These are phyloP conservation scores for Williopsis jadinii DNA, from an alignment of 1,139 yeast genomes.

Conservation along the genomic window DNA sequence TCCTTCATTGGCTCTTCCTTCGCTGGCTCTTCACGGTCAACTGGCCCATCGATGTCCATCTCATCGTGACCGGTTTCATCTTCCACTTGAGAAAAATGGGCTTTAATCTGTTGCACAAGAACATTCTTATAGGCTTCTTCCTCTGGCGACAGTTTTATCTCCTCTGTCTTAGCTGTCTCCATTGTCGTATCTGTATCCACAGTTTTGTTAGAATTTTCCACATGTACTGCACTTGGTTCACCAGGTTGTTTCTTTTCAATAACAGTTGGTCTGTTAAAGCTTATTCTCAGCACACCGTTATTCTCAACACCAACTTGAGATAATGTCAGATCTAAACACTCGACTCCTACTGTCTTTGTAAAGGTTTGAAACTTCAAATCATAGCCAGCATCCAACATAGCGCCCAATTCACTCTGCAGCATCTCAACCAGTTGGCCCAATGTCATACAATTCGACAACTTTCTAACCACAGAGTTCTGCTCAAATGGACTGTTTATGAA, in stretches of 20 bases:
- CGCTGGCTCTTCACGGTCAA: background rate
- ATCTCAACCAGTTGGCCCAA: constrained; percentile 6
- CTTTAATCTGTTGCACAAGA: constrained; percentile 2
- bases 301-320: constrained; percentile 18
- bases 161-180: background rate
- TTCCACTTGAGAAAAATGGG: constrained; percentile 1
- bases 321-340: constrained; percentile 8
- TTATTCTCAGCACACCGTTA: constrained; percentile 19
- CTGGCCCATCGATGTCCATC: background rate
- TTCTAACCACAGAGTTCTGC: constrained; percentile 13
- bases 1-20: background rate
- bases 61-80: background rate
- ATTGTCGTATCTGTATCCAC: background rate
- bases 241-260: background rate
- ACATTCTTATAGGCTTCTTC: constrained; percentile 2
- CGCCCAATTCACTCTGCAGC: constrained; percentile 13
- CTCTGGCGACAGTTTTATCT: constrained; percentile 1
- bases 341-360: constrained; percentile 12
- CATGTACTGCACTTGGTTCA: background rate
- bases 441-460: constrained; percentile 7
- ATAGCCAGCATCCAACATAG: constrained; percentile 5
- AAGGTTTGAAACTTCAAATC: constrained; percentile 14
- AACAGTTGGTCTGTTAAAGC: constrained; percentile 4
- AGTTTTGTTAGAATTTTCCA: background rate
- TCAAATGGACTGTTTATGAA: constrained; percentile 16